Percentiles rank a stretch among this genome's conserved stretches.
phyloP scores from a whole-genome alignment of 1,139 yeast species.

The Diutina rugosa region DNA sequence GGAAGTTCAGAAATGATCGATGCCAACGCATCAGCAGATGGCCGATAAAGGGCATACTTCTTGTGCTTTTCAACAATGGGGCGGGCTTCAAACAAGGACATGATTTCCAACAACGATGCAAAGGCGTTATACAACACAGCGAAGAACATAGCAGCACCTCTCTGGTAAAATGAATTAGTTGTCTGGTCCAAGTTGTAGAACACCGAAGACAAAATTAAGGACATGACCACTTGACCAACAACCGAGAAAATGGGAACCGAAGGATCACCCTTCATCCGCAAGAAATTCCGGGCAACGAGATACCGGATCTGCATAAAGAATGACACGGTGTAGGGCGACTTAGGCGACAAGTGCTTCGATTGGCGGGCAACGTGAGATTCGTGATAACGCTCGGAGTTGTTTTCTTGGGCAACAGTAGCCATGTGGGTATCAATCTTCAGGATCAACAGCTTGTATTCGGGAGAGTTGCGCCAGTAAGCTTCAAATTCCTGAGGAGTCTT shows the following conservation, averaged over 20 bases:
- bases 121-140: conserved; percentile 10
- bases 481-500: conserved; percentile 8
- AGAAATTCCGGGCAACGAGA: conserved; percentile 7
- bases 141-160: conserved; percentile 10
- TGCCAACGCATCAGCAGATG: conserved; percentile 10
- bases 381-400: conserved; percentile 13
- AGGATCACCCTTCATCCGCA: conserved; percentile 9
- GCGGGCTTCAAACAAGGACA: conserved; percentile 10
- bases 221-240: conserved; percentile 9
- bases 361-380: conserved; percentile 8
- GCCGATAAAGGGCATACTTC: conserved; percentile 9
- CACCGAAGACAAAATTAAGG: conserved; percentile 8
- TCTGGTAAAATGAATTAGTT: conserved; percentile 8
- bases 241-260: conserved; percentile 8
- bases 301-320: conserved; percentile 8
- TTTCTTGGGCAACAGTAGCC: conserved; percentile 18
- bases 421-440: conserved; percentile 17
- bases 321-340: conserved; percentile 9
- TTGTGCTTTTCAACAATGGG: conserved; percentile 10
- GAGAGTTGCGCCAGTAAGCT: conserved; percentile 8
- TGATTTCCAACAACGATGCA: conserved; percentile 9
- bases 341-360: conserved; percentile 5
- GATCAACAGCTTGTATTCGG: conserved; percentile 6
- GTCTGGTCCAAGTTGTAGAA: conserved; percentile 7
- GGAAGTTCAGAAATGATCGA: conserved; percentile 10